Evolutionary conservation across 2,329 filamentous ascomycete species (phyloP).

Genomic region (Colletotrichum magnum): DNA sequence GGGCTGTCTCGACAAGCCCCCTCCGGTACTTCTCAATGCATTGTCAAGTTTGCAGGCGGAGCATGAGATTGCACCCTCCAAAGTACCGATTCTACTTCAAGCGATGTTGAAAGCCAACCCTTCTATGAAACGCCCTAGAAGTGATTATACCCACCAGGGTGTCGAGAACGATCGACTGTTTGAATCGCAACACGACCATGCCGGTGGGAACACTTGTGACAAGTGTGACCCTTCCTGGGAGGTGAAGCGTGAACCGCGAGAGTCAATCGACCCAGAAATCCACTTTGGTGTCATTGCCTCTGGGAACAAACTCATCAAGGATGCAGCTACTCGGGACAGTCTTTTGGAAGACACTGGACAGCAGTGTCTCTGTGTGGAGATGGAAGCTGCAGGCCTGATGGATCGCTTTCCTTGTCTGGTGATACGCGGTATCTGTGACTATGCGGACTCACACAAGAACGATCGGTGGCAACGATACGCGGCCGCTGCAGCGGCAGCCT

Average conservation of each 20-base stretch:
- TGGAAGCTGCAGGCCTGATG: slow-evolving; percentile 49
- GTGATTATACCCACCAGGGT: slow-evolving; percentile 32
- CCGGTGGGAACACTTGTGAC: slow-evolving; percentile 23
- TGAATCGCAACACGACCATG: slow-evolving; percentile 27
- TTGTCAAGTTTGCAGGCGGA: slow-evolving; percentile 10
- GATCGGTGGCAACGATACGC: slow-evolving; percentile 56
- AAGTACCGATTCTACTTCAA: slow-evolving; percentile 24
- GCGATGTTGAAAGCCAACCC: slow-evolving; percentile 32
- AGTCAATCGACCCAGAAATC: slow-evolving; percentile 9
- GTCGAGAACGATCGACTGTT: slow-evolving; percentile 40
- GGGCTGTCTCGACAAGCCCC: slow-evolving; percentile 23
- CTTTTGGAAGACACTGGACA: slow-evolving; percentile 43
- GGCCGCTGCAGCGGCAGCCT: slow-evolving; percentile 50
- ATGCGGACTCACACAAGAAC: slow-evolving; percentile 56
- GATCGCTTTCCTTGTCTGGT: slow-evolving; percentile 50
- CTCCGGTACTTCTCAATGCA: slow-evolving; percentile 24
- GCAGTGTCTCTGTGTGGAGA: slow-evolving; percentile 46
- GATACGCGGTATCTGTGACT: slow-evolving; percentile 57
- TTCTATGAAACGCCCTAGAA: slow-evolving; percentile 16
- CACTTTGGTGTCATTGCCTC: slow-evolving; percentile 50
- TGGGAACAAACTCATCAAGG: slow-evolving; percentile 54
- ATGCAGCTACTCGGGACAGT: slow-evolving; percentile 48
- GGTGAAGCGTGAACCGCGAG: slow-evolving; percentile 1
- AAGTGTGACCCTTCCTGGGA: slow-evolving; percentile 15
- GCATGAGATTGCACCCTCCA: slow-evolving; percentile 29